Evolutionary conservation across 2,329 filamentous ascomycete genomes (phyloP).

Genomic region (Sclerotinia glacialis): DNA sequence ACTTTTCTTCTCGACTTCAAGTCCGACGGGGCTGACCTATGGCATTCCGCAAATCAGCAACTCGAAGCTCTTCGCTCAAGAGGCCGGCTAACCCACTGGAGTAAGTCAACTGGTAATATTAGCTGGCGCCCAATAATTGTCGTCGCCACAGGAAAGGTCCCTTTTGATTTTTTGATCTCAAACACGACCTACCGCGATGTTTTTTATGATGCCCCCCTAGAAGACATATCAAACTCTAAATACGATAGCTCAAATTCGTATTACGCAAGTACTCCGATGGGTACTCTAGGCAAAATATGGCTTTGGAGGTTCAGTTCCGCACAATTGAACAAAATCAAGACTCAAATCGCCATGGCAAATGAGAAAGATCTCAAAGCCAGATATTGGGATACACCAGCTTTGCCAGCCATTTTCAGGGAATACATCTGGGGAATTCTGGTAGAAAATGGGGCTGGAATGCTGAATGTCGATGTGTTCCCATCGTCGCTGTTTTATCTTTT

Average conservation of each 20-base stretch:
- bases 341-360: conserved; percentile 38
- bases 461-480: conserved; percentile 43
- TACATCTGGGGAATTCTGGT: conserved; percentile 44
- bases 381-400: conserved; percentile 46
- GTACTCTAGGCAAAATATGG: conserved; percentile 19
- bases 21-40: conserved; percentile 41
- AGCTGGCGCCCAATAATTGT: conserved; percentile 46
- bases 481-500: conserved; percentile 10
- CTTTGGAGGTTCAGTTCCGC: conserved; percentile 22
- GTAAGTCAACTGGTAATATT: conserved; percentile 40
- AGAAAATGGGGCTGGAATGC: conserved; percentile 42
- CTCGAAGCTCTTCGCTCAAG: conserved; percentile 44
- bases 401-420: conserved; percentile 42
- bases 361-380: conserved; percentile 41
- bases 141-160: conserved; percentile 50
- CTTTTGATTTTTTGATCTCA: conserved; percentile 39
- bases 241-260: conserved; percentile 36
- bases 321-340: conserved; percentile 31
- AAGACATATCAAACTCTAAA: conserved; percentile 18
- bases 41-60: conserved; percentile 42
- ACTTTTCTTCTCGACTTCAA: conserved; percentile 54
- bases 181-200: conserved; percentile 46
- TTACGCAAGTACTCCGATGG: conserved; percentile 34
- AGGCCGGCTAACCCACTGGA: conserved; percentile 41
- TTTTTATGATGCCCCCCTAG: conserved; percentile 49